These are phyloP conservation scores for Fusarium sublunatum DNA, from an alignment of 2,329 filamentous ascomycete genomes.

Conservation along the genomic window DNA sequence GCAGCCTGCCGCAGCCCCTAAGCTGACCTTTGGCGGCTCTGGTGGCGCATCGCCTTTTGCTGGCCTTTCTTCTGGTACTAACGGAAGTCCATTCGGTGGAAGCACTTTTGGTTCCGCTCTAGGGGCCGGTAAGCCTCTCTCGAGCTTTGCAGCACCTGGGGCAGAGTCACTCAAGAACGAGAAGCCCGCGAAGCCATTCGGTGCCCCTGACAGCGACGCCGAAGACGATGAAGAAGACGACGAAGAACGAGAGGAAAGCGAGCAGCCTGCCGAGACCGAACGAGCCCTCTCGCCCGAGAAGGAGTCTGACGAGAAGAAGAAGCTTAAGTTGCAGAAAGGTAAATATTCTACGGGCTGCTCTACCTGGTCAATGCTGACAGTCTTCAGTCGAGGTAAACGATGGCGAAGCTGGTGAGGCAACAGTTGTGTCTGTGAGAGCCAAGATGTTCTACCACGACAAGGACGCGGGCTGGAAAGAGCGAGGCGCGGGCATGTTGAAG, in stretches of 20 bases:
- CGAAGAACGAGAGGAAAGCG: constrained; percentile 55
- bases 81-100: constrained; percentile 57
- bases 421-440: constrained; percentile 78
- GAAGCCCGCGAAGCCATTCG: constrained; percentile 79
- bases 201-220: constrained; percentile 75
- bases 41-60: constrained; percentile 61
- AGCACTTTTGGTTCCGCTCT: constrained; percentile 54
- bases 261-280: constrained; percentile 60
- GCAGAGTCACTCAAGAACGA: constrained; percentile 60
- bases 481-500: constrained; percentile 85
- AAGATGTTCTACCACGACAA: constrained; percentile 86
- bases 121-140: constrained; percentile 60
- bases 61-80: constrained; percentile 54
- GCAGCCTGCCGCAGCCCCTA: constrained; percentile 53
- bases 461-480: constrained; percentile 85
- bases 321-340: constrained; percentile 76
- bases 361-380: constrained; percentile 42
- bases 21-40: constrained; percentile 61
- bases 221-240: constrained; percentile 61
- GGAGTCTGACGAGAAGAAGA: constrained; percentile 72
- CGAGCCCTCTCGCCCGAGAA: constrained; percentile 61
- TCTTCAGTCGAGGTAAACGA: constrained; percentile 76
- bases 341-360: constrained; percentile 36
- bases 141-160: constrained; percentile 76
- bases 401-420: constrained; percentile 85